phyloP scores from a whole-genome alignment of 1,284 basidiomycete species.

The Phellopilus nigrolimitatus region DNA sequence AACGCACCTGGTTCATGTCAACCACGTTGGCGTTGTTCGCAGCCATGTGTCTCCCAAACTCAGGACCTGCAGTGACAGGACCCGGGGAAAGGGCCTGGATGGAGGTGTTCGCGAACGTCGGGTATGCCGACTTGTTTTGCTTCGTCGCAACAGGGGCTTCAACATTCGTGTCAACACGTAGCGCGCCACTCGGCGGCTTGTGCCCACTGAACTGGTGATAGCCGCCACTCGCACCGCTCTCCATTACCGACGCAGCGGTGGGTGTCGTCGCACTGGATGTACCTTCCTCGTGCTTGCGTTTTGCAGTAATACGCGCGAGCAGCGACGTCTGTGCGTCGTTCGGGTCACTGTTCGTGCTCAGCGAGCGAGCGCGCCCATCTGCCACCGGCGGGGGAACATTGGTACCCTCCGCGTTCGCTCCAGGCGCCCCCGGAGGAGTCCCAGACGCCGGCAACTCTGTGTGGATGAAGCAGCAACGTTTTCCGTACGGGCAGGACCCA shows the following conservation, averaged over 20 bases:
- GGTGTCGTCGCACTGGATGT: slow-evolving; percentile 13
- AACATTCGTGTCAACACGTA: slow-evolving; percentile 60
- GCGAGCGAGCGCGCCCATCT: slow-evolving; percentile 62
- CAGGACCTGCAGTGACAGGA: slow-evolving; percentile 76
- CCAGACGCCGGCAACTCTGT: slow-evolving; percentile 70
- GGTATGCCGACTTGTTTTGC: slow-evolving; percentile 81
- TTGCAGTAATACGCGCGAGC: slow-evolving; percentile 66
- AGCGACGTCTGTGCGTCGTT: slow-evolving; percentile 66
- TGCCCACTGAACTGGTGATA: slow-evolving; percentile 41
- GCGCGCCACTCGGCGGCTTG: slow-evolving; percentile 58
- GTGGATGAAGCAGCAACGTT: slow-evolving; percentile 87
- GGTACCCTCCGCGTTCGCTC: slow-evolving; percentile 23
- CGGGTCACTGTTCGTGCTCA: slow-evolving; percentile 70
- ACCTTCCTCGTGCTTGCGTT: slow-evolving; percentile 46
- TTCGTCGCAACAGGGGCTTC: slow-evolving; percentile 54
- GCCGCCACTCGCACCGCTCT: slow-evolving; percentile 32
- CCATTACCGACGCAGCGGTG: slow-evolving; percentile 14
- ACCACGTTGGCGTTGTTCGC: slow-evolving; percentile 64
- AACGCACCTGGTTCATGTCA: slow-evolving; percentile 59
- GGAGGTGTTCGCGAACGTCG: slow-evolving; percentile 68
- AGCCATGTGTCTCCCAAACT: slow-evolving; percentile 64
- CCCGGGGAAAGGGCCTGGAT: slow-evolving; percentile 68
- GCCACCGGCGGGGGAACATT: slow-evolving; percentile 44
- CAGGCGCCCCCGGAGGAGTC: slow-evolving; percentile 45
- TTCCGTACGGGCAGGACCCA: slow-evolving; percentile 85